phyloP scores from a whole-genome alignment of 495 filamentous ascomycete genomes.

The Hypoxylon intermedium region DNA sequence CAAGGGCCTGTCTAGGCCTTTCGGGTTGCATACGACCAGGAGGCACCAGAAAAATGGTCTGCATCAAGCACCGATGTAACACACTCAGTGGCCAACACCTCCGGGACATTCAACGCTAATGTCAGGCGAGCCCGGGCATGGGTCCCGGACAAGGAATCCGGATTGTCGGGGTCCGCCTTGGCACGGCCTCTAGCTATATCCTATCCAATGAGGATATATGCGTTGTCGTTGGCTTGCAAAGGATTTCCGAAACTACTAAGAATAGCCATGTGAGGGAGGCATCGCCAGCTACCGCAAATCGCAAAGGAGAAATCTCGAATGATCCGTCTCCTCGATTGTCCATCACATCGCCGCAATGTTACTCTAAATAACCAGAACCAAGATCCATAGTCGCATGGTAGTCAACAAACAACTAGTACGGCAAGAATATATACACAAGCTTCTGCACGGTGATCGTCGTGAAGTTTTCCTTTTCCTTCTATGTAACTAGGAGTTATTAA shows the following conservation, averaged over 20 bases:
- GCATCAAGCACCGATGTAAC: too few species aligned
- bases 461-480: neutral
- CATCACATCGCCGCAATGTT: neutral
- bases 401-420: neutral
- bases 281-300: too few species aligned
- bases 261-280: too few species aligned
- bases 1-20: too few species aligned
- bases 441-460: neutral
- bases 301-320: neutral
- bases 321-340: neutral
- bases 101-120: too few species aligned
- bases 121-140: neutral
- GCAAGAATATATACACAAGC: neutral
- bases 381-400: neutral
- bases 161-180: slow-evolving; percentile 3
- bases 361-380: neutral
- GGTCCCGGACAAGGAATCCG: neutral
- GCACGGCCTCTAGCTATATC: neutral
- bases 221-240: neutral
- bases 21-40: too few species aligned
- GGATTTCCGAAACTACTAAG: neutral
- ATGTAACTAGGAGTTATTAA: neutral
- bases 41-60: too few species aligned
- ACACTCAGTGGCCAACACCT: too few species aligned
- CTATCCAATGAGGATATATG: neutral